phyloP scores from a whole-genome alignment of 371 early-diverging fungal genomes.

The Apophysomyces elegans region DNA sequence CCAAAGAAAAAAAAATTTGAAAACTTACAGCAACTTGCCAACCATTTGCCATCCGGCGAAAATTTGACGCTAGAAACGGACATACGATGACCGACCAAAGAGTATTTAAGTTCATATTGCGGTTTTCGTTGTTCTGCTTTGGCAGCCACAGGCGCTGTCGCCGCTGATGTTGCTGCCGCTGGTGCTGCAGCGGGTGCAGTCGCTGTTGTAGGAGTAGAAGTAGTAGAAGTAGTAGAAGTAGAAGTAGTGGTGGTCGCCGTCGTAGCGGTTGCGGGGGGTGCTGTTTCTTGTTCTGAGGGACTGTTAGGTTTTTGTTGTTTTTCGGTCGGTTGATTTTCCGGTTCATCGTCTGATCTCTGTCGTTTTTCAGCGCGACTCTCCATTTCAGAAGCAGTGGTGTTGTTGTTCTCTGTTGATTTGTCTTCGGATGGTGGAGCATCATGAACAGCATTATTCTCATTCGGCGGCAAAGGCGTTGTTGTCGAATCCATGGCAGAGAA shows the following conservation, averaged over 20 bases:
- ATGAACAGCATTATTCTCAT: neutral
- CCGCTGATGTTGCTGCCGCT: constrained; percentile 15
- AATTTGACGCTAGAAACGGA: constrained; percentile 96
- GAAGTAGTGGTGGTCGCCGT: constrained; percentile 14
- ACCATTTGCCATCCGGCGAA: constrained; percentile 97
- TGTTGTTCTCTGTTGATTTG: neutral
- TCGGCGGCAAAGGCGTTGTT: neutral
- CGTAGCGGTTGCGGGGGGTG: constrained; percentile 5
- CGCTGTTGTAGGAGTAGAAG: constrained; percentile 18
- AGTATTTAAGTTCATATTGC: constrained; percentile 87
- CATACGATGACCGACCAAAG: constrained; percentile 93
- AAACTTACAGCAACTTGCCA: constrained; percentile 88
- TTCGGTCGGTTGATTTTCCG: neutral
- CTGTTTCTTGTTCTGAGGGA: neutral
- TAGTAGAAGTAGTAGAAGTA: constrained; percentile 12
- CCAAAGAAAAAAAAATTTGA: no score
- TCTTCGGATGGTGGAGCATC: neutral
- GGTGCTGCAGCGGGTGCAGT: constrained; percentile 26
- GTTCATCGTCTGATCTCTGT: constrained; percentile 8
- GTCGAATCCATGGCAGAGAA: constrained; percentile 1
- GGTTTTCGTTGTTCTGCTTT: constrained; percentile 63
- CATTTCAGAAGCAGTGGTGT: neutral
- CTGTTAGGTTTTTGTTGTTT: constrained; percentile 8
- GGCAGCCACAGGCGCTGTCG: constrained; percentile 29
- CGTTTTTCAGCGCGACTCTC: constrained; percentile 1